Evolutionary conservation across 2,329 filamentous ascomycete species (phyloP).

Genomic region (Penicillium sp.): DNA sequence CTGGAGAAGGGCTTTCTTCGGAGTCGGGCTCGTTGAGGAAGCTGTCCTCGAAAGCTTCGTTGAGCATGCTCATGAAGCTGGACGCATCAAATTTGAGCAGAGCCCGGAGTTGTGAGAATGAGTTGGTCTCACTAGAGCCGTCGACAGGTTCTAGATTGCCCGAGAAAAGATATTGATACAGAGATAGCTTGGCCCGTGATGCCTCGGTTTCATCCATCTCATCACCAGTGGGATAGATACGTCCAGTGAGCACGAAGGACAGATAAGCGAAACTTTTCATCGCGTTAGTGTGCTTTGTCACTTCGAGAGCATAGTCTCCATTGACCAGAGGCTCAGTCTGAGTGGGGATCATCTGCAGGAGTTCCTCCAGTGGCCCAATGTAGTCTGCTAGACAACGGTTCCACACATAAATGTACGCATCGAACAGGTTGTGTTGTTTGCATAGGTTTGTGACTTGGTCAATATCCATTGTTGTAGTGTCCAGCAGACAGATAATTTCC

Average conservation of each 20-base stretch:
- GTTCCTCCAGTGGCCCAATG: conserved; percentile 82
- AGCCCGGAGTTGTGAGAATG: conserved; percentile 80
- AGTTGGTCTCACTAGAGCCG: conserved; percentile 59
- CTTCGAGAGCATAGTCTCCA: conserved; percentile 54
- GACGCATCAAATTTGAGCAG: conserved; percentile 85
- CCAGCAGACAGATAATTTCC: conserved; percentile 90
- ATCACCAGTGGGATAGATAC: conserved; percentile 85
- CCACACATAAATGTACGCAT: conserved; percentile 96
- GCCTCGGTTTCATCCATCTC: conserved; percentile 70
- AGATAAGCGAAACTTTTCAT: conserved; percentile 94
- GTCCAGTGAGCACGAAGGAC: conserved; percentile 83
- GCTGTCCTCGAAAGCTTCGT: conserved; percentile 93
- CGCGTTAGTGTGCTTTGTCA: conserved; percentile 61
- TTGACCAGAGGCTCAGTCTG: conserved; percentile 26
- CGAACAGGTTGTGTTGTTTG: conserved; percentile 88
- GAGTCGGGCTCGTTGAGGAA: conserved; percentile 79
- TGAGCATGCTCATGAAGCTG: conserved; percentile 90
- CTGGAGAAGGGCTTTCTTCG: conserved; percentile 55
- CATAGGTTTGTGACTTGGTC: conserved; percentile 89
- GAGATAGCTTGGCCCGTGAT: conserved; percentile 73
- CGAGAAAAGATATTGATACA: conserved; percentile 93
- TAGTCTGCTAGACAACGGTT: conserved; percentile 87
- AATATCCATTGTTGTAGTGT: conserved; percentile 86
- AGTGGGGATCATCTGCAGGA: conserved; percentile 54
- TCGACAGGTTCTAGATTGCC: conserved; percentile 53